Conservation (phyloP, 208 protist species). For the Trypanosoma melophagium region DNA sequence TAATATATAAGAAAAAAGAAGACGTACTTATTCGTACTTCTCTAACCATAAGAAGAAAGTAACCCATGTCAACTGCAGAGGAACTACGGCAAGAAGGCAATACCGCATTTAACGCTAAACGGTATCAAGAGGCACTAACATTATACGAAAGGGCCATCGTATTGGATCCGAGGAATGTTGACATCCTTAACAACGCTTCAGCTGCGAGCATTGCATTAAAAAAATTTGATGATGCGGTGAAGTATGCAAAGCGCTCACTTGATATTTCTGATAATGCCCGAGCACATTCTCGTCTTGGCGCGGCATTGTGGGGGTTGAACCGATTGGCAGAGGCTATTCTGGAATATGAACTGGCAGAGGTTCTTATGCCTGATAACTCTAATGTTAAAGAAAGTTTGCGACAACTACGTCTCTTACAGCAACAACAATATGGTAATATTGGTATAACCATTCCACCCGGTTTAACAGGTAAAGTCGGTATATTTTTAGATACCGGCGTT, state of each 20-base stretch:
- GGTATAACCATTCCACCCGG: no score
- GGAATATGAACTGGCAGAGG: slow-evolving; percentile 52
- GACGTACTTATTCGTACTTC: not conserved
- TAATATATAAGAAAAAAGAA: not conserved
- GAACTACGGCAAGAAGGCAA: slow-evolving; percentile 82
- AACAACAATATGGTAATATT: slow-evolving; percentile 8
- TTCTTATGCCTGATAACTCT: slow-evolving; percentile 48
- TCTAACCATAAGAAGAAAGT: not conserved
- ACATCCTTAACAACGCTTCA: slow-evolving; percentile 89
- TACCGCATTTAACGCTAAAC: slow-evolving; percentile 67
- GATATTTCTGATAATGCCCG: slow-evolving; percentile 62
- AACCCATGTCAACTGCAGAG: slow-evolving; percentile 33
- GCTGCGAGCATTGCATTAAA: slow-evolving; percentile 73
- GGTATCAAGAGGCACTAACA: slow-evolving; percentile 71
- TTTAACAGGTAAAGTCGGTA: no score
- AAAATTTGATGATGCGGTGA: slow-evolving; percentile 72
- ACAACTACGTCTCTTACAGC: slow-evolving; percentile 35
- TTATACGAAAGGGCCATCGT: slow-evolving; percentile 80
- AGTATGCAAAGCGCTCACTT: slow-evolving; percentile 60
- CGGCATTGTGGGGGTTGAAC: slow-evolving; percentile 57
- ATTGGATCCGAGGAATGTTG: slow-evolving; percentile 65
- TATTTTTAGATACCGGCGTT: slow-evolving; percentile 8
- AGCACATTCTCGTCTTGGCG: slow-evolving; percentile 58
- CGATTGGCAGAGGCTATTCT: slow-evolving; percentile 46
- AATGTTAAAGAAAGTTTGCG: slow-evolving; percentile 38